Evolutionary conservation across 805 yeast species (phyloP), one percentile per base, ranked within the genome.

Genomic region (Scheffersomyces lignosus): DNA sequence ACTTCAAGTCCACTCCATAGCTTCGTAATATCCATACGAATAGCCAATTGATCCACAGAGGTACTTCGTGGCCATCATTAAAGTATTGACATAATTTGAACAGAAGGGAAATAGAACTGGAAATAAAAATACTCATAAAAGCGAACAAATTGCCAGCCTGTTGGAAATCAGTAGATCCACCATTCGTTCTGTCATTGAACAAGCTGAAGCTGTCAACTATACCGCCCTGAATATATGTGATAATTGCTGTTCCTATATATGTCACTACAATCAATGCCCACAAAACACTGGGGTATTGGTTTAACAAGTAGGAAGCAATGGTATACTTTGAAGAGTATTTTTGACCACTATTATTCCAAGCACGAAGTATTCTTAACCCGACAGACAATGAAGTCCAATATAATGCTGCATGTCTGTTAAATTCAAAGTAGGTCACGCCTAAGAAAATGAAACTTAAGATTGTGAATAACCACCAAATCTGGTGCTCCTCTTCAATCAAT

Each of bases 401-500:
- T n/a, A 28, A 8, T n/a, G 17, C 14, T 8, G 30, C 24, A 7
- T 12, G 14, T 17, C 26, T 25, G 5, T 6, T n/a, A 10, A 25
- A n/a, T 5, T 16, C 10, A 41, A 41, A 36, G 15, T 26, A 33
- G 4, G 22, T 22, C 10, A 29, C 24, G 1, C 31, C 35, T 13
- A 57, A 36, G 3, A 36, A 30, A 2, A 47, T 22, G 4, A 50
- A 37, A 23, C 42, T 41, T 10, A 51, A 31, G 1, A 56, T 35
- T 3, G 61, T 47, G 13, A 62, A 49, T 27, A 59, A 85, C 87
- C 95, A 93, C 99, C 99, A 93, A 13, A 90, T 59, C 54, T 90
- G 96, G 54, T 93, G 95, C 54, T 93, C 99, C 58, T 93, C 99
- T 53, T 93, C 99, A 13, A 93, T 84, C 39, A 90, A 70, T 3